Base-by-base conservation (phyloP, 768 basidiomycete species). In the Obba rivulosa region DNA sequence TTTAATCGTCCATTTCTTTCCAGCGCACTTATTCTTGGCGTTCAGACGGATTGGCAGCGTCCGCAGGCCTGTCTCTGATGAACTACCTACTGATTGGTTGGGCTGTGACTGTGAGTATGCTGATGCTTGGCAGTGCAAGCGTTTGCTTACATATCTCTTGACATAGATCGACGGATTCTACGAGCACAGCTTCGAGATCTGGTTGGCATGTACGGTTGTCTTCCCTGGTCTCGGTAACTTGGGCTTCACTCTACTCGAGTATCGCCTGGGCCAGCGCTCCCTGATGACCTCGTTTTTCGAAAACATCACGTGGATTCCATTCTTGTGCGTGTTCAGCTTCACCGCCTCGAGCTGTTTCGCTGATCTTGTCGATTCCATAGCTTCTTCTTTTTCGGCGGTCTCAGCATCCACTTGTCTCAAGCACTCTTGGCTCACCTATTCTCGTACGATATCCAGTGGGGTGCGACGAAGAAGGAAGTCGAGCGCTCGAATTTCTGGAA, bases 401-500 rank as follows among this genome's bases (percentile, higher is more conserved):
- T 81, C 49, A 70, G 73, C 23, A 69, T 78, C 43, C 79, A 80
- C 35, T 66, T 81, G 48, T 69, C 72, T 1, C 62, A 72, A 23
- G 78, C 81, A 2, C 69, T 82, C 38, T 65, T 77, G 34, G 72
- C 77, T 0, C 79, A 82, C 61, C 23, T 81, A 16, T 74, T 80
- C 57, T 77, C 78, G n/a, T 81, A 79, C 55, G 72, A 82, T 58
- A 74, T 77, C 59, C 66, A 64, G 4, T 82, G 80, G 81, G 69
- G 72, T 3, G 72, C 79, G 23, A 82, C 81, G 2, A 75, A 77
- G 56, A 92, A 91, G 77, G 86, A 88, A 65, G 88, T 93, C 31
- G 85, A 92, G 65, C 75, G 80, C 39, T 88, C 86, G 2, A 93
- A 92, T 61, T 92, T 94, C 73, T 92, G 87, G 78, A 79, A 86